Conservation (phyloP, 2,329 filamentous ascomycete species). For the Ophiocordyceps camponoti-saundersi region DNA sequence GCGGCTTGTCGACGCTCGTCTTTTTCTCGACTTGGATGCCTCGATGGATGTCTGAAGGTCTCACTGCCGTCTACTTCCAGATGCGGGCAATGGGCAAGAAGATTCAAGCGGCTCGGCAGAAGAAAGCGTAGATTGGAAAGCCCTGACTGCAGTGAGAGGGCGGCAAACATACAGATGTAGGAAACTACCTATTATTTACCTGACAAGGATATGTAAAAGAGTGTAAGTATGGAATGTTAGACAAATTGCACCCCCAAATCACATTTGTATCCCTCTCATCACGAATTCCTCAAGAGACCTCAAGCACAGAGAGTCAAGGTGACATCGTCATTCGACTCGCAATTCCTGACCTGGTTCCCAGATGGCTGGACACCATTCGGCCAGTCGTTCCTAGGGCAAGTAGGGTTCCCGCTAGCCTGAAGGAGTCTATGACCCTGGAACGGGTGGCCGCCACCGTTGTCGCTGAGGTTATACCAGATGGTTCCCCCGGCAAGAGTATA, state of each 20-base stretch:
- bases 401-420: constrained; percentile 11
- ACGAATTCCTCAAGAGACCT: neutral
- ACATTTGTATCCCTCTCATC: neutral
- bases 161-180: no score
- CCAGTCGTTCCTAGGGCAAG: constrained; percentile 20
- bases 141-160: no score
- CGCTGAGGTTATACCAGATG: constrained; percentile 22
- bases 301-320: constrained; percentile 16
- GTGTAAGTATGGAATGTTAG: neutral
- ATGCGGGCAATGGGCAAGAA: neutral
- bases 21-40: neutral
- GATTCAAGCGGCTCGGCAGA: neutral
- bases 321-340: constrained; percentile 14
- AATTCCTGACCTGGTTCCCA: constrained; percentile 20
- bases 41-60: neutral
- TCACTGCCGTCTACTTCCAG: neutral
- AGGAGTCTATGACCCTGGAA: constrained; percentile 17
- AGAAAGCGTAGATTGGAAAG: neutral
- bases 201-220: neutral
- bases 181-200: neutral
- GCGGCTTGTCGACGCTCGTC: neutral
- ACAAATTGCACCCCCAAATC: neutral
- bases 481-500: constrained; percentile 17
- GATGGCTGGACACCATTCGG: constrained; percentile 14
- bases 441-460: constrained; percentile 18